A percentile compares a stretch with the other conserved stretches of the same genome.
These are phyloP conservation scores for Allantophomopsis cytisporea DNA, from an alignment of 2,329 filamentous ascomycete species.

Conservation along the genomic window DNA sequence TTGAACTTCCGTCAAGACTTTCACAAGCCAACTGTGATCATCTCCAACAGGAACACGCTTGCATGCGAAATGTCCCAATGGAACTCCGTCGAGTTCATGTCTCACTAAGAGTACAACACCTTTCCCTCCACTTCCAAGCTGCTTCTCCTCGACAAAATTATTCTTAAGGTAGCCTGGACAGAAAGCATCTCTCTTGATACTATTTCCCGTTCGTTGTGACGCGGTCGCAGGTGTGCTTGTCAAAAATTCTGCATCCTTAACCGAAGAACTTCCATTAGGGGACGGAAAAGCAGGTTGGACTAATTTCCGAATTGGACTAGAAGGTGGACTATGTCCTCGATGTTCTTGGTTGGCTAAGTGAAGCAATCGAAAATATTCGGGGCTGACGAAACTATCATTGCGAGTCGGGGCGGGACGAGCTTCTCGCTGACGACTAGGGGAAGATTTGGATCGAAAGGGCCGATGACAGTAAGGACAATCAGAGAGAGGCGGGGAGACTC, in stretches of 20 bases:
- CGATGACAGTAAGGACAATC: conserved; percentile 52
- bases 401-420: conserved; percentile 34
- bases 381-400: conserved; percentile 64
- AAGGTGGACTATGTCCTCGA: conserved; percentile 26
- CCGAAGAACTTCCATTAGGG: conserved; percentile 10
- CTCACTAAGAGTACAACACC: conserved; percentile 90
- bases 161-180: conserved; percentile 84
- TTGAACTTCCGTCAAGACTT: conserved; percentile 87
- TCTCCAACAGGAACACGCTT: conserved; percentile 94
- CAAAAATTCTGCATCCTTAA: conserved; percentile 30
- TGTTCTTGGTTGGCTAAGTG: conserved; percentile 36
- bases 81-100: conserved; percentile 81
- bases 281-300: conserved; percentile 14
- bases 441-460: conserved; percentile 11
- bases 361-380: conserved; percentile 92
- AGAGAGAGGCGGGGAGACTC: conserved; percentile 37
- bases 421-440: background rate
- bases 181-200: conserved; percentile 78
- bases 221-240: conserved; percentile 32
- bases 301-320: conserved; percentile 38
- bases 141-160: conserved; percentile 82
- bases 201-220: conserved; percentile 34
- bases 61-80: conserved; percentile 80
- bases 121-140: conserved; percentile 82
- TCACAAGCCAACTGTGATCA: conserved; percentile 90